Evolutionary conservation across 257 asterid genomes (phyloP).

Genomic region (Avicennia marina): DNA sequence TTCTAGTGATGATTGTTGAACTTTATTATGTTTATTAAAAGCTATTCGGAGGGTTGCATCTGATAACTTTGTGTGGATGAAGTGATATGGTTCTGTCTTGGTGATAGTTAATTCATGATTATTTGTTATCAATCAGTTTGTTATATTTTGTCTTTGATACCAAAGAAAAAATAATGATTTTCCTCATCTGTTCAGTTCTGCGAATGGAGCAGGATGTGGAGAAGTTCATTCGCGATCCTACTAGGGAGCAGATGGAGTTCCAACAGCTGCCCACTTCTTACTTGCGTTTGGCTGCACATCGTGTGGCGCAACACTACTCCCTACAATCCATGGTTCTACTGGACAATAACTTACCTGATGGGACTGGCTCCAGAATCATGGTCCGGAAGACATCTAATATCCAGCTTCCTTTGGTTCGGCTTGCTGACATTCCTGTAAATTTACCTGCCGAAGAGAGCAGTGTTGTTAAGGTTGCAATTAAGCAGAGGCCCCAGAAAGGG

Average conservation of each 20-base stretch:
- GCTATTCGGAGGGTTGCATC: too few species aligned
- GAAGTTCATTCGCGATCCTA: slow-evolving; percentile 81
- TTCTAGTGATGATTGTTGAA: too few species aligned
- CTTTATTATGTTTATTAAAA: too few species aligned
- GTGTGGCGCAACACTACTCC: slow-evolving; percentile 96
- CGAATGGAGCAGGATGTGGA: slow-evolving; percentile 97
- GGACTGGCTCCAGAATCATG: slow-evolving; percentile 87
- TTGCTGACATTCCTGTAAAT: slow-evolving; percentile 63
- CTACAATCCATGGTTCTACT: slow-evolving; percentile 91
- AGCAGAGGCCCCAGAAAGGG: slow-evolving; percentile 96
- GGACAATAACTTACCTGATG: slow-evolving; percentile 89
- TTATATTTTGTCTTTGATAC: background rate
- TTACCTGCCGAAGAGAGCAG: slow-evolving; percentile 53
- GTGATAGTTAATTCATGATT: too few species aligned
- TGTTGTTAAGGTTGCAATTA: slow-evolving; percentile 61
- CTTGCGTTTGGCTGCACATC: slow-evolving; percentile 98
- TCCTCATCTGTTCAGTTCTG: slow-evolving; percentile 47
- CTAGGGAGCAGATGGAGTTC: slow-evolving; percentile 92
- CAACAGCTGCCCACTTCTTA: slow-evolving; percentile 96
- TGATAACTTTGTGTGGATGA: background rate
- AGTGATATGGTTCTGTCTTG: background rate
- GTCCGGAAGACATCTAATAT: slow-evolving; percentile 66
- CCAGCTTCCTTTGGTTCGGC: slow-evolving; percentile 69
- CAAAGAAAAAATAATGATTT: slow-evolving; percentile 16
- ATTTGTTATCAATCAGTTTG: too few species aligned